These are phyloP conservation scores for Candida saitoana DNA, from an alignment of 805 yeast species.

Conservation along the genomic window DNA sequence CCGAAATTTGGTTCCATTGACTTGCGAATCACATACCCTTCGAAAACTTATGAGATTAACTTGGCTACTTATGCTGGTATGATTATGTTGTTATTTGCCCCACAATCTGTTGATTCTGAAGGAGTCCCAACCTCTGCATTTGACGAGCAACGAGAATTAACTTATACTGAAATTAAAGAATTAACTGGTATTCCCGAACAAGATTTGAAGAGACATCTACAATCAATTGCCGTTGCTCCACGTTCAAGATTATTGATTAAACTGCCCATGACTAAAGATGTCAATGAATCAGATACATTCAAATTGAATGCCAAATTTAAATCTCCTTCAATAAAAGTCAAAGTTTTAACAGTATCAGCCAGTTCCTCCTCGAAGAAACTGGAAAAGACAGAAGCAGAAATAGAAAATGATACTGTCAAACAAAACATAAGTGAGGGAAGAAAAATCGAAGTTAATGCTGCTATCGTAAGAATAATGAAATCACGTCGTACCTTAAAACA, in stretches of 20 bases:
- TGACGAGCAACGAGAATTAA: conserved; percentile 51
- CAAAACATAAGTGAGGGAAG: conserved; percentile 60
- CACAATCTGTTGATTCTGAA: conserved; percentile 29
- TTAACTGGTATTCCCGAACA: conserved; percentile 66
- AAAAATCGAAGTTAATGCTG: conserved; percentile 71
- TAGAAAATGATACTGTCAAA: conserved; percentile 51
- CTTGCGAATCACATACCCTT: conserved; percentile 63
- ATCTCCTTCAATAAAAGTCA: conserved; percentile 64
- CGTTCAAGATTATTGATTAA: conserved; percentile 71
- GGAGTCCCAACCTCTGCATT: conserved; percentile 35
- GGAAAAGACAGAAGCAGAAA: conserved; percentile 44
- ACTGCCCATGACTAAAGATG: conserved; percentile 69
- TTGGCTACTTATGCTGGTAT: conserved; percentile 80
- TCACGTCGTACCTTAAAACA: conserved; percentile 59
- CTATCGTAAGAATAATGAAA: conserved; percentile 85
- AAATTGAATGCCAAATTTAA: conserved; percentile 64
- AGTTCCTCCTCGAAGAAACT: conserved; percentile 21
- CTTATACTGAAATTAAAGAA: conserved; percentile 58
- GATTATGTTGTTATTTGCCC: conserved; percentile 66
- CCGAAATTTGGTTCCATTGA: conserved; percentile 83
- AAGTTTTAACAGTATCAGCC: conserved; percentile 63
- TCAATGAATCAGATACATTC: conserved; percentile 61
- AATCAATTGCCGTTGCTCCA: conserved; percentile 82
- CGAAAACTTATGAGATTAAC: conserved; percentile 69
- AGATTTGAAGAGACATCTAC: conserved; percentile 74